Evolutionary conservation across 305 asterid genomes (phyloP).

Genomic region (Salvia sclarea): DNA sequence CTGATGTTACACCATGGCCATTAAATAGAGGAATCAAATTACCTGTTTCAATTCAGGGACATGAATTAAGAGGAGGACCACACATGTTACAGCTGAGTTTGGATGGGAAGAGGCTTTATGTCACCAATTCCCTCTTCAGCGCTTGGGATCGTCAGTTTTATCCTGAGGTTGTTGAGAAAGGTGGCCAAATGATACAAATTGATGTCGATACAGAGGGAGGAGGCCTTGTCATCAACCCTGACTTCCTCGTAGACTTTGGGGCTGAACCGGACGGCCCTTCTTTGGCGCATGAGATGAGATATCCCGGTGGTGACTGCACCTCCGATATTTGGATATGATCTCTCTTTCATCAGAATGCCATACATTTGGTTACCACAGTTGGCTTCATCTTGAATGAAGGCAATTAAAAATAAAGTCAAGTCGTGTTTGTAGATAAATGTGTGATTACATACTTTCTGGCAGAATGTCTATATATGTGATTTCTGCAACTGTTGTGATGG

Average conservation of each 20-base stretch:
- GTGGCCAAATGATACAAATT: conserved; percentile 74
- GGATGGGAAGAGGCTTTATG: conserved; percentile 79
- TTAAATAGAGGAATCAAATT: no score
- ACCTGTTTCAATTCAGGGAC: conserved; percentile 45
- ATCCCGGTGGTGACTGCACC: conserved; percentile 43
- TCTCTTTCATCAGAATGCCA: no score
- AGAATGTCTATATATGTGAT: no score
- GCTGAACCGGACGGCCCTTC: conserved; percentile 81
- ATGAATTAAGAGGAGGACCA: conserved; percentile 79
- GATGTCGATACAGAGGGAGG: conserved; percentile 73
- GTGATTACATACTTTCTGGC: no score
- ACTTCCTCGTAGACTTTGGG: conserved; percentile 79
- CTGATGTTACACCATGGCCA: no score
- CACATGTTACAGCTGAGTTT: conserved; percentile 90
- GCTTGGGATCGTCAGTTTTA: conserved; percentile 83
- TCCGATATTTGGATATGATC: background rate
- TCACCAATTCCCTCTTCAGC: conserved; percentile 78
- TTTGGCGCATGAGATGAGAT: conserved; percentile 89
- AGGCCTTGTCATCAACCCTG: conserved; percentile 62
- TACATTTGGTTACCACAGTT: no score
- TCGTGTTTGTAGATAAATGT: no score
- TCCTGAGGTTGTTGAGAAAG: conserved; percentile 67
- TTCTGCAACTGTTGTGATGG: no score
- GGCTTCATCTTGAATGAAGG: no score
- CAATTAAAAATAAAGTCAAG: no score